A percentile compares a stretch with the other conserved stretches of the same genome.
Evolutionary conservation across 2,329 filamentous ascomycete species (phyloP).

Genomic region (Fusarium miscanthi): DNA sequence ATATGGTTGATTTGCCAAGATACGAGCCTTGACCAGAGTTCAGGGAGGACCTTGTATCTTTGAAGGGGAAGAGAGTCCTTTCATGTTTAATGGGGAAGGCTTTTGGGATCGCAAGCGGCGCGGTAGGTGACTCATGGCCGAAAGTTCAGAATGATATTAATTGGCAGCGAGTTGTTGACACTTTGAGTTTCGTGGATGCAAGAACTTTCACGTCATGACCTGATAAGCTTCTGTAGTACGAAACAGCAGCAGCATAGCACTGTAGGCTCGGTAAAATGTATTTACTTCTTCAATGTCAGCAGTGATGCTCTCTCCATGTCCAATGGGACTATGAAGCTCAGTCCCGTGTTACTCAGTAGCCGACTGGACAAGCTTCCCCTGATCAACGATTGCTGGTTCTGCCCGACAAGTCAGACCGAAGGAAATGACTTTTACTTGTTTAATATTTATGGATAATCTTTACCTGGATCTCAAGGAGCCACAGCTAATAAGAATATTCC

Average conservation of each 20-base stretch:
- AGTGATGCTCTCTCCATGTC: fast-evolving
- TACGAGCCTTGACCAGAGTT: no score
- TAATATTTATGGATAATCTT: no score
- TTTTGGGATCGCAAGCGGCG: no score
- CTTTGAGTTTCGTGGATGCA: background rate
- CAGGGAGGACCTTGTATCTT: fast-evolving
- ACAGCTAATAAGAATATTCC: no score
- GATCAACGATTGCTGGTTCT: background rate
- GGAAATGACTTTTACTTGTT: background rate
- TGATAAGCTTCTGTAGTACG: fast-evolving
- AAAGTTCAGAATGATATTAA: background rate
- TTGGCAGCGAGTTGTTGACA: background rate
- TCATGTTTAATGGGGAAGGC: background rate
- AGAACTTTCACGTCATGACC: fast-evolving
- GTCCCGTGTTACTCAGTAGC: background rate
- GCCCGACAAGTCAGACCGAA: background rate
- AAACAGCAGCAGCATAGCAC: background rate
- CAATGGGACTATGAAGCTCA: fast-evolving
- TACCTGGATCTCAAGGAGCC: no score
- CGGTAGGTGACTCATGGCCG: background rate
- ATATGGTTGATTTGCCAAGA: background rate
- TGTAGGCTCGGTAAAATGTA: no score
- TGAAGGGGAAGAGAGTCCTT: background rate
- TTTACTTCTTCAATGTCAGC: no score
- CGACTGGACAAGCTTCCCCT: fast-evolving